These are phyloP conservation scores for Bolboschoenoplectus hybrid DNA, from an alignment of 202 grass and related monocot species.

Conservation along the genomic window DNA sequence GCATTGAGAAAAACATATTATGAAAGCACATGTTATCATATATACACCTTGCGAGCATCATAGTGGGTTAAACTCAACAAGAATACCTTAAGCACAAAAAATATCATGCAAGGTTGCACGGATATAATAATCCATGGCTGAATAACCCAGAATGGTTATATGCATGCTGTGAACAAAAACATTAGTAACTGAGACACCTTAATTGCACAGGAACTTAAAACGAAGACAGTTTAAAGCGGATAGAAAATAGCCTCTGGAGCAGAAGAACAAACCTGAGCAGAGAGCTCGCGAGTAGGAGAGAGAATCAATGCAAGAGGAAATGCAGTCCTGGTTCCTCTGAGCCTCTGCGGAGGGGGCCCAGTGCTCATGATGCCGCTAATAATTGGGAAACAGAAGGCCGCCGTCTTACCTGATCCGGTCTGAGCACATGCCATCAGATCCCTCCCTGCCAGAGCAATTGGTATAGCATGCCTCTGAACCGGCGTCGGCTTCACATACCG, in stretches of 20 bases:
- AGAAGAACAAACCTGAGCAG: slow-evolving; percentile 66
- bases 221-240: not conserved
- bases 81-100: not conserved
- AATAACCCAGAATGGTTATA: not conserved
- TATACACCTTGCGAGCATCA: not conserved
- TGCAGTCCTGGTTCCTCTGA: slow-evolving; percentile 59
- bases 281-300: slow-evolving; percentile 88
- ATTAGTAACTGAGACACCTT: not conserved
- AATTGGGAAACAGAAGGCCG: slow-evolving; percentile 94
- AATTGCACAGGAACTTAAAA: not conserved
- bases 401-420: slow-evolving; percentile 98
- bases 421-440: slow-evolving; percentile 99
- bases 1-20: not conserved
- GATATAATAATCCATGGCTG: not conserved
- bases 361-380: slow-evolving; percentile 86
- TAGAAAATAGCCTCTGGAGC: not conserved
- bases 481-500: slow-evolving; percentile 95
- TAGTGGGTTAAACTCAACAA: not conserved
- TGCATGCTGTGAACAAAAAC: not conserved
- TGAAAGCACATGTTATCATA: not conserved
- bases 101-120: not conserved
- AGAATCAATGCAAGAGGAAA: slow-evolving; percentile 79
- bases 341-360: slow-evolving; percentile 52
- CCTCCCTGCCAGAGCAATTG: slow-evolving; percentile 71
- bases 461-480: slow-evolving; percentile 89